These are phyloP conservation scores for Hordeum vulgare DNA, from an alignment of 176 grass and related monocot genomes.

Conservation along the genomic window DNA sequence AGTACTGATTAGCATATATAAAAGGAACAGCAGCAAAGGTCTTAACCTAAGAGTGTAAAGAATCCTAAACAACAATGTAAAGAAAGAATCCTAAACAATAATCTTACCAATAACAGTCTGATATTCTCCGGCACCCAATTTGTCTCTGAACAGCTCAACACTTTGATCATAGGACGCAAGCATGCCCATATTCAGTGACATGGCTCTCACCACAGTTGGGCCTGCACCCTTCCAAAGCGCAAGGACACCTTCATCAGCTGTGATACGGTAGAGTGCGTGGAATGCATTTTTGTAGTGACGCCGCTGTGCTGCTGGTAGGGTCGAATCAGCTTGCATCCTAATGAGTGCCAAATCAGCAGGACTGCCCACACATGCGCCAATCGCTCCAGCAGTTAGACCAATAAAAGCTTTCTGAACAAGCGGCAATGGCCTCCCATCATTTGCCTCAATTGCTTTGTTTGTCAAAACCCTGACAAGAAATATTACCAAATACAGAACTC, in stretches of 20 bases:
- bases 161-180: slow-evolving; percentile 98
- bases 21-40: neutral
- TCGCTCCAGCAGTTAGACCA: slow-evolving; percentile 92
- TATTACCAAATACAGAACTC: neutral
- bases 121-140: slow-evolving; percentile 75
- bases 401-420: slow-evolving; percentile 91
- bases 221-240: slow-evolving; percentile 96
- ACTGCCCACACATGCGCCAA: slow-evolving; percentile 77
- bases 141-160: slow-evolving; percentile 91
- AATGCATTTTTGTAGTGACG: slow-evolving; percentile 98
- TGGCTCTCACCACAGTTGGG: slow-evolving; percentile 89
- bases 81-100: neutral
- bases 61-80: neutral
- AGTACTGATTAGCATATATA: neutral
- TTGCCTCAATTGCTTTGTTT: slow-evolving; percentile 94
- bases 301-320: slow-evolving; percentile 68
- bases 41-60: neutral
- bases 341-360: slow-evolving; percentile 98
- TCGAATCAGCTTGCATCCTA: slow-evolving; percentile 97
- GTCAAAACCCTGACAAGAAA: slow-evolving; percentile 74
- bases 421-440: slow-evolving; percentile 84
- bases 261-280: slow-evolving; percentile 79
- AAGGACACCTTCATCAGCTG: slow-evolving; percentile 76
- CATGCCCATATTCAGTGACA: slow-evolving; percentile 98
- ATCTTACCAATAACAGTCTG: slow-evolving; percentile 79